These are phyloP conservation scores for Marchantia polymorpha DNA, from an alignment of 225 moss, liverwort and hornwort genomes.

Conservation along the genomic window DNA sequence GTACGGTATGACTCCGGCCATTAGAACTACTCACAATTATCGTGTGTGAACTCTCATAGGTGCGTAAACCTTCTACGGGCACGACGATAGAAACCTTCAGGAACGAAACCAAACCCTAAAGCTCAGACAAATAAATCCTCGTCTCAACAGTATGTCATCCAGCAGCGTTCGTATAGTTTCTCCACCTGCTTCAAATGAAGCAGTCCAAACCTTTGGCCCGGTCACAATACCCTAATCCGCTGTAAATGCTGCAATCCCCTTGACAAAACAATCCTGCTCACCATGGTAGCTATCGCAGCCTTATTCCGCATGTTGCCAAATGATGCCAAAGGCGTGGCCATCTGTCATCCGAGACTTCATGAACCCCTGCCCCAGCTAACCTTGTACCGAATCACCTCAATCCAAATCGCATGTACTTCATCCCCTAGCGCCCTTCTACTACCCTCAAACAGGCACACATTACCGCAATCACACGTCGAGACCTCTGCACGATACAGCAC, in stretches of 20 bases:
- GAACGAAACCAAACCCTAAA: background rate
- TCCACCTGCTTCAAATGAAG: background rate
- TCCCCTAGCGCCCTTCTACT: background rate
- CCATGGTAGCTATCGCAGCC: background rate
- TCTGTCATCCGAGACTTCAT: background rate
- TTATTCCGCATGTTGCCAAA: background rate
- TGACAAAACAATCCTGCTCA: background rate
- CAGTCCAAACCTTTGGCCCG: background rate
- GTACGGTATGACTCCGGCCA: background rate
- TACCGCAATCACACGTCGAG: background rate
- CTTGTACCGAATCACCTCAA: background rate
- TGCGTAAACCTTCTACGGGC: slow-evolving; percentile 20
- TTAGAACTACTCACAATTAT: background rate
- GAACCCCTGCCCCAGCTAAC: background rate
- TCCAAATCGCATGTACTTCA: slow-evolving; percentile 4
- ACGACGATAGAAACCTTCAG: slow-evolving; percentile 22
- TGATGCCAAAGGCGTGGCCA: background rate
- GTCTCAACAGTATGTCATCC: background rate
- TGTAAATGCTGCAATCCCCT: background rate
- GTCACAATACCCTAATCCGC: slow-evolving; percentile 10
- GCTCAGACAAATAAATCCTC: background rate
- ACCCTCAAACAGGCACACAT: background rate
- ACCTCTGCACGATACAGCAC: background rate
- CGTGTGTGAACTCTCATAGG: background rate
- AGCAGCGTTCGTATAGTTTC: background rate